Base-by-base conservation (phyloP, 371 early-diverging fungal genomes). In the Zancudomyces culisetae region DNA sequence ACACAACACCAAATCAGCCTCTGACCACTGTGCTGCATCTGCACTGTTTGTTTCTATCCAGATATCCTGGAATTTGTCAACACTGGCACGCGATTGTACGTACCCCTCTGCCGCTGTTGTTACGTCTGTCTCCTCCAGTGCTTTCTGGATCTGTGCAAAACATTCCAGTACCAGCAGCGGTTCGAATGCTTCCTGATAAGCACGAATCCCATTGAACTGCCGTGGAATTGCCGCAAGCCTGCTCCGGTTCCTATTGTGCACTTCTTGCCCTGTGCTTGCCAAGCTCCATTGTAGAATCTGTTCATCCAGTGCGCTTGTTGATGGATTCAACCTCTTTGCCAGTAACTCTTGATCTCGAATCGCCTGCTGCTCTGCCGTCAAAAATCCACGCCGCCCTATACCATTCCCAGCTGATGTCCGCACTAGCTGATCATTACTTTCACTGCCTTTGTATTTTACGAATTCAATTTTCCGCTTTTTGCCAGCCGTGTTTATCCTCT, bases 141-240 rank as follows among this genome's bases (percentile, higher is more conserved):
- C 70, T 10, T 81, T 72, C 53, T 75, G 60, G 24, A 92, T 57
- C 54, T 87, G 86, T 56, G 77, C 71, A 90, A 90, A 90, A 43
- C 80, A 74, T 62, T 95, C 96, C 6, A 87, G 59, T 18, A 90
- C 53, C 41, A 90, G 49, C 41, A 95, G 58, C 0, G 91, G 91
- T 60, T 90, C 89, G 58, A 92, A 85, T 0, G 68, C 60, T 8
- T 54, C 46, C 2, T 62, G 58, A 57, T 94, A 95, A 41, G 79
- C 74, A 8, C 70, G 57, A 24, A 70, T 71, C 20, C 68, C 61
- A 0, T 62, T 52, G 51, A 86, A 93, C 1, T 35, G 55, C 8
- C 76, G 63, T 0, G 80, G 79, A 1, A 93, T 73, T n/a, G n/a
- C n/a, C n/a, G n/a, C n/a, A n/a, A n/a, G n/a, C n/a, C n/a, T n/a